Conservation (phyloP, 352 stramenopile genomes). For the Globisporangium cylindrosporum region DNA sequence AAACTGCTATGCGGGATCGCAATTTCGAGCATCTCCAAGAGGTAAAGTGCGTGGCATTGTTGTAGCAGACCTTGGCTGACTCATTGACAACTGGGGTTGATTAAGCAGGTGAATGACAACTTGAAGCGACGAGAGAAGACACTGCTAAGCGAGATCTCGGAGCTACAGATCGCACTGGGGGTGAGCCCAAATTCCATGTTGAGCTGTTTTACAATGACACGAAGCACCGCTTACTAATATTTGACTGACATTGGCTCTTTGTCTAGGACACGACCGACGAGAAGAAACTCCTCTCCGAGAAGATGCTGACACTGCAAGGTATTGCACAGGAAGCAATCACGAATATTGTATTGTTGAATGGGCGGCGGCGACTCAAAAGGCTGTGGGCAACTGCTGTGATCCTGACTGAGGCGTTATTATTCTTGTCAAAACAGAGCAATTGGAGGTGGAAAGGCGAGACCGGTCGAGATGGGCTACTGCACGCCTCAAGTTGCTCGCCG, state of each 20-base stretch:
- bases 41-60: conserved; percentile 19
- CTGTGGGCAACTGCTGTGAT: not conserved
- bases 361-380: not conserved
- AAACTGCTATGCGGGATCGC: conserved; percentile 33
- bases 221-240: not conserved
- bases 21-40: conserved; percentile 44
- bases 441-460: conserved; percentile 61
- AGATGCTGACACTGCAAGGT: conserved; percentile 54
- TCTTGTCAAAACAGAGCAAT: conserved; percentile 37
- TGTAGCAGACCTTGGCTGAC: not conserved
- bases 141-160: conserved; percentile 52
- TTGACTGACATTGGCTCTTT: not conserved
- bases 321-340: not conserved
- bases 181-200: conserved; percentile 22
- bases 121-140: conserved; percentile 46
- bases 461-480: conserved; percentile 64
- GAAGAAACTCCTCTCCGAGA: conserved; percentile 45
- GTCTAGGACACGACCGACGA: conserved; percentile 54
- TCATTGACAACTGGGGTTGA: not conserved
- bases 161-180: conserved; percentile 43
- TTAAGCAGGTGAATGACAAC: conserved; percentile 37
- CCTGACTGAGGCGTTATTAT: not conserved
- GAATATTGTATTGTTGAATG: conserved; percentile 16
- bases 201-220: not conserved
- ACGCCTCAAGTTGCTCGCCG: conserved; percentile 64